Evolutionary conservation across 2,329 filamentous ascomycete species (phyloP).

Genomic region (Gnomoniopsis smithogilvyi): DNA sequence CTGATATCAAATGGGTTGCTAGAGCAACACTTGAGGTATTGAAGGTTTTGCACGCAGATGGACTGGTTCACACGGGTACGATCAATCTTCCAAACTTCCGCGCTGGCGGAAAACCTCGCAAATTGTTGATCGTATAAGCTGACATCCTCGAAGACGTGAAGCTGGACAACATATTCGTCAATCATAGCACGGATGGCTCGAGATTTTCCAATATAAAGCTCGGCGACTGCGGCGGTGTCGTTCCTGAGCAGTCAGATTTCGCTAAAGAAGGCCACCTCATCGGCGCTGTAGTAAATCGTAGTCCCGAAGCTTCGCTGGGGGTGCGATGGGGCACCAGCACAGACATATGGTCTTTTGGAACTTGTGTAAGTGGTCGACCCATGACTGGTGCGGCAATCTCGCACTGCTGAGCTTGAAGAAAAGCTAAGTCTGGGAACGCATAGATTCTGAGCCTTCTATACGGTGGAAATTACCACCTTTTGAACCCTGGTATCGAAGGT

Average conservation of each 20-base stretch:
- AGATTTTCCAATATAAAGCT: slow-evolving; percentile 26
- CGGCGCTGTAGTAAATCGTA: slow-evolving; percentile 22
- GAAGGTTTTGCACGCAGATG: slow-evolving; percentile 22
- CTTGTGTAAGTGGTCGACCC: slow-evolving; percentile 15
- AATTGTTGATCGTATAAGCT: too few species aligned
- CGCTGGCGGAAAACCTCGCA: neutral
- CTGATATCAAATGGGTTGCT: slow-evolving; percentile 26
- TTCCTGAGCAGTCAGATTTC: slow-evolving; percentile 21
- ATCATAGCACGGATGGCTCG: slow-evolving; percentile 17
- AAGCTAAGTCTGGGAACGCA: neutral
- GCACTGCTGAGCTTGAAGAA: too few species aligned
- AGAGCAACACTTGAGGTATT: slow-evolving; percentile 22
- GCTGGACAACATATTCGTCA: slow-evolving; percentile 25
- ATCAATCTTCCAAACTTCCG: neutral
- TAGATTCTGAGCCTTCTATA: slow-evolving; percentile 24
- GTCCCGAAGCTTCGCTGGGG: slow-evolving; percentile 24
- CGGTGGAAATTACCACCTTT: slow-evolving; percentile 24
- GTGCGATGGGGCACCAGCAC: slow-evolving; percentile 24
- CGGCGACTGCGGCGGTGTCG: slow-evolving; percentile 24
- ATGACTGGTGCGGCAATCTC: too few species aligned
- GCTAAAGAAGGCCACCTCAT: slow-evolving; percentile 23
- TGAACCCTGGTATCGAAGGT: slow-evolving; percentile 21
- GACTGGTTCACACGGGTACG: slow-evolving; percentile 25
- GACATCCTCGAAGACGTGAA: slow-evolving; percentile 22
- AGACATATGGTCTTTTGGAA: slow-evolving; percentile 28